Conservation (phyloP, 2,329 filamentous ascomycete genomes). For the Phialemoniopsis sp. region DNA sequence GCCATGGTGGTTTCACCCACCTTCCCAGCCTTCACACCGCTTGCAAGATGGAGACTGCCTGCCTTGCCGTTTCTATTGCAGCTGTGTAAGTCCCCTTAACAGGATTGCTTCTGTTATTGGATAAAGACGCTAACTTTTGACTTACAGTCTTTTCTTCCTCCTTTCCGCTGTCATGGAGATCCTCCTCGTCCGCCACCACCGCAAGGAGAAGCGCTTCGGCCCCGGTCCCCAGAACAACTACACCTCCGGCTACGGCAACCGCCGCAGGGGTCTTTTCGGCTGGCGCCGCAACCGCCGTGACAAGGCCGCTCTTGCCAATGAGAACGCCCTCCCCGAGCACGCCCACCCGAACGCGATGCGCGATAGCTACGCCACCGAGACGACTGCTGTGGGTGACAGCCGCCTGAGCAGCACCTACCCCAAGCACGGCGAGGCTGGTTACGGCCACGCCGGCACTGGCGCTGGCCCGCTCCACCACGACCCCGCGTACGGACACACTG, state of each 20-base stretch:
- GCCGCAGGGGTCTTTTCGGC: conserved; percentile 20
- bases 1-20: conserved; percentile 42
- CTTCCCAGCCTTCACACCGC: conserved; percentile 47
- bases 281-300: conserved; percentile 20
- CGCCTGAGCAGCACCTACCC: conserved; percentile 14
- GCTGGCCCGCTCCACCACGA: too few species aligned
- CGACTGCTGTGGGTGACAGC: conserved; percentile 20
- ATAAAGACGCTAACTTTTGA: conserved; percentile 11
- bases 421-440: conserved; percentile 22
- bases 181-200: conserved; percentile 20
- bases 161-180: conserved; percentile 18
- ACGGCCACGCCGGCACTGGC: conserved; percentile 17
- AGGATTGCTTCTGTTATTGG: too few species aligned
- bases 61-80: conserved; percentile 74
- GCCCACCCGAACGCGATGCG: conserved; percentile 16
- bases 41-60: conserved; percentile 73
- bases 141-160: conserved; percentile 25
- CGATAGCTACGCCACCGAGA: conserved; percentile 28
- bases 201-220: conserved; percentile 33
- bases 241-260: conserved; percentile 27
- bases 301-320: conserved; percentile 8
- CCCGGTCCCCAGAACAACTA: conserved; percentile 35
- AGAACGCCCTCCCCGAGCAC: conserved; percentile 22
- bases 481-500: too few species aligned
- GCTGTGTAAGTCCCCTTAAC: conserved; percentile 52